phyloP scores from a whole-genome alignment of 1,139 yeast species.

The Candida sp. region DNA sequence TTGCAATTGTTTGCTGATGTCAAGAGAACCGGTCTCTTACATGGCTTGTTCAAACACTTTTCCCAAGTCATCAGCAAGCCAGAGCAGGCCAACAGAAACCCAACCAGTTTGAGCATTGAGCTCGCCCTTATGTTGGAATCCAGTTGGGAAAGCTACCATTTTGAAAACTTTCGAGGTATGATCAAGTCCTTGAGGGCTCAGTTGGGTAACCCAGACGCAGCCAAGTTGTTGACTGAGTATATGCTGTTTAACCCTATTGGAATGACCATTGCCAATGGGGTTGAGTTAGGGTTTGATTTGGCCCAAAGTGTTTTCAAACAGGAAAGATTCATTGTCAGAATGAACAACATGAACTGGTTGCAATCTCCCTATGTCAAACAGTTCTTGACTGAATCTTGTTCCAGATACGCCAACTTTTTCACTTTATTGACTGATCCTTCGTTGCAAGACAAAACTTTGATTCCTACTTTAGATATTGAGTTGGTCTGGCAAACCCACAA shows the following conservation, averaged over 20 bases:
- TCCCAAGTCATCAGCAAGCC: conserved; percentile 3
- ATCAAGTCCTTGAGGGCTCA: background rate
- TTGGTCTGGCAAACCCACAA: conserved; percentile 47
- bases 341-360: conserved; percentile 35
- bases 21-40: conserved; percentile 1
- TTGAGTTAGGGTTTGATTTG: conserved; percentile 30
- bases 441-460: conserved; percentile 17
- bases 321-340: conserved; percentile 31
- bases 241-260: conserved; percentile 23
- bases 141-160: background rate
- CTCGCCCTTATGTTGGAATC: background rate
- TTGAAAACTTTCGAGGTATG: background rate
- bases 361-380: conserved; percentile 22
- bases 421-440: conserved; percentile 17
- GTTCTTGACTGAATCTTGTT: conserved; percentile 23
- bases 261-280: conserved; percentile 19
- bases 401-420: conserved; percentile 31
- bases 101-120: conserved; percentile 3
- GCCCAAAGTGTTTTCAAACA: conserved; percentile 36
- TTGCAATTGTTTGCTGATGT: conserved; percentile 8
- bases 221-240: conserved; percentile 14
- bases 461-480: conserved; percentile 46
- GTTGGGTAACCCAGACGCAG: background rate
- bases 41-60: conserved; percentile 6
- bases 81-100: background rate